These are phyloP conservation scores for Sophora flavescens DNA, from an alignment of 306 rosid species.

Conservation along the genomic window DNA sequence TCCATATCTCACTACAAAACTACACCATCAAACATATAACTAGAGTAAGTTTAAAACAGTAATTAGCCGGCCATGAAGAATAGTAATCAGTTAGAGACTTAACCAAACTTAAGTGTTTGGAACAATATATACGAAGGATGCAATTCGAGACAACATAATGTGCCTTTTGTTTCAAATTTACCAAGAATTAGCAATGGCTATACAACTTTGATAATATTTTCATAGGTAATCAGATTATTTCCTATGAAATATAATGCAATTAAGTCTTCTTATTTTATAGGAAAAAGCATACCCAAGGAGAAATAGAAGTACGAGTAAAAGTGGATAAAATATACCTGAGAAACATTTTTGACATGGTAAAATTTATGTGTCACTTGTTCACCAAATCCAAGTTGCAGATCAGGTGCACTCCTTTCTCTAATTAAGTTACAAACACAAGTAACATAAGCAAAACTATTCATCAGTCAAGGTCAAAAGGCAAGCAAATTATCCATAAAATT, in stretches of 20 bases:
- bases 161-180: neutral
- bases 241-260: conserved; percentile 7
- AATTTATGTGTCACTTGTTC: conserved; percentile 60
- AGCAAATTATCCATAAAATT: neutral
- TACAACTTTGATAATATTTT: conserved; percentile 8
- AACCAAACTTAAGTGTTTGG: conserved; percentile 1
- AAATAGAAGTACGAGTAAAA: conserved; percentile 1
- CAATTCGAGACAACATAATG: neutral
- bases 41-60: conserved; percentile 7
- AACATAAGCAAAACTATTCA: conserved; percentile 38
- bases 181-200: conserved; percentile 25
- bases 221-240: conserved; percentile 26
- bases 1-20: neutral
- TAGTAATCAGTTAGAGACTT: conserved; percentile 18
- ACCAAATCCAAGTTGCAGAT: conserved; percentile 52
- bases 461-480: conserved; percentile 32
- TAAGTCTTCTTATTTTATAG: conserved; percentile 7
- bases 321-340: conserved; percentile 69
- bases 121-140: neutral
- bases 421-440: conserved; percentile 23
- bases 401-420: conserved; percentile 64
- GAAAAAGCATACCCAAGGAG: conserved; percentile 28
- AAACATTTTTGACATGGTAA: conserved; percentile 73
- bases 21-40: neutral
- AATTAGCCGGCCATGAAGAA: neutral